Conservation (phyloP, 805 yeast genomes). For the Maudiozyma turicensis region DNA sequence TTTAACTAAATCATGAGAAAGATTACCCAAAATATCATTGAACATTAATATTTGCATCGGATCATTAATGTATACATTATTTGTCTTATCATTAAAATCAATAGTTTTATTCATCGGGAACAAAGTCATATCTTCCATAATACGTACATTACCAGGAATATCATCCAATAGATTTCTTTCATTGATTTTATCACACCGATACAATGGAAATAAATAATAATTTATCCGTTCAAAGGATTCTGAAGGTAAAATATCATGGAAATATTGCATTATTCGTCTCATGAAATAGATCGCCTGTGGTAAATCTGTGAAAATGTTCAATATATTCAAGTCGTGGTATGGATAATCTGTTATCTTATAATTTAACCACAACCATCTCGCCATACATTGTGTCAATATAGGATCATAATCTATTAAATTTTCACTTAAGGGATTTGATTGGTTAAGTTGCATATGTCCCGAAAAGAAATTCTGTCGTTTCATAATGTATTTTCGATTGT, state of each 20-base stretch:
- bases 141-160: constrained; percentile 15
- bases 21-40: constrained; percentile 21
- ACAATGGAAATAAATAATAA: constrained; percentile 22
- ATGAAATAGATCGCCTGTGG: constrained; percentile 14
- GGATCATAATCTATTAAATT: constrained; percentile 4
- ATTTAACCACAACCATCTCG: constrained; percentile 64
- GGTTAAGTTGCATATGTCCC: neutral
- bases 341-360: constrained; percentile 62
- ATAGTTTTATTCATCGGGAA: constrained; percentile 7
- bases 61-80: constrained; percentile 16
- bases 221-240: constrained; percentile 20
- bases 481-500: constrained; percentile 10
- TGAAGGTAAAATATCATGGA: constrained; percentile 9
- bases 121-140: constrained; percentile 11
- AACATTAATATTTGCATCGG: constrained; percentile 23
- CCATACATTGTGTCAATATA: constrained; percentile 33
- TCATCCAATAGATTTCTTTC: constrained; percentile 2
- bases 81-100: neutral
- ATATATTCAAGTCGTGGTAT: constrained; percentile 46
- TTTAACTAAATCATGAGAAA: constrained; percentile 21
- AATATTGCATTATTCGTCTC: constrained; percentile 14
- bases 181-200: constrained; percentile 7
- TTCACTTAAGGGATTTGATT: neutral
- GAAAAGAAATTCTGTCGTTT: constrained; percentile 11
- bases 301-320: constrained; percentile 22